These are phyloP conservation scores for Schizonepeta tenuifolia DNA, from an alignment of 257 asterid genomes.

Conservation along the genomic window DNA sequence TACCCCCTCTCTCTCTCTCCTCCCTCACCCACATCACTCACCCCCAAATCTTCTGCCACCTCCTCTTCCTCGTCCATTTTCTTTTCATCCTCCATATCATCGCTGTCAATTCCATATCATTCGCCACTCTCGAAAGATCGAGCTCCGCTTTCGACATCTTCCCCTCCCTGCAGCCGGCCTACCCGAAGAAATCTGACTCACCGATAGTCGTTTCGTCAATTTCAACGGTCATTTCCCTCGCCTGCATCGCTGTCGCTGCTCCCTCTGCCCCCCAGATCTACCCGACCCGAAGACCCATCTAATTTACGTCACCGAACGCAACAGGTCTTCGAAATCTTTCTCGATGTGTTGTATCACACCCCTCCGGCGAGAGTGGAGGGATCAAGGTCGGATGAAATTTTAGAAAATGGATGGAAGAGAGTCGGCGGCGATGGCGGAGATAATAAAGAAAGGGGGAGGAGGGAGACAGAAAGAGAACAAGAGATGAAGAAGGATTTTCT, in stretches of 20 bases:
- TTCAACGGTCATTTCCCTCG: slow-evolving; percentile 76
- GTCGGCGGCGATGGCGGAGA: too few species aligned
- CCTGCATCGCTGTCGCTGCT: slow-evolving; percentile 47
- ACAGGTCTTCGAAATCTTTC: slow-evolving; percentile 63
- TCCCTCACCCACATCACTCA: too few species aligned
- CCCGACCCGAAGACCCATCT: slow-evolving; percentile 38
- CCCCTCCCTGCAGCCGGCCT: slow-evolving; percentile 40
- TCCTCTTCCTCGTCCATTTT: slow-evolving; percentile 33
- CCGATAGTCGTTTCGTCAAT: slow-evolving; percentile 80
- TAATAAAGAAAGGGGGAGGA: too few species aligned
- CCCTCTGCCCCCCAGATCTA: slow-evolving; percentile 28
- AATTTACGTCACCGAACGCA: slow-evolving; percentile 78
- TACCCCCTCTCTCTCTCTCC: too few species aligned
- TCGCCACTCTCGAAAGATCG: slow-evolving; percentile 69
- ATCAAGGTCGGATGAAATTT: slow-evolving; percentile 49
- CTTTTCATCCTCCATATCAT: not conserved
- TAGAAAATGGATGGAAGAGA: too few species aligned
- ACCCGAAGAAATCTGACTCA: slow-evolving; percentile 56
- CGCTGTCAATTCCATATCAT: slow-evolving; percentile 51
- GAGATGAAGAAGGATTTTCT: too few species aligned
- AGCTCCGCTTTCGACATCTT: slow-evolving; percentile 77
- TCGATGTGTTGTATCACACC: slow-evolving; percentile 48
- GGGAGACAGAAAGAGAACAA: too few species aligned
- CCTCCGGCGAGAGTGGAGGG: not conserved
- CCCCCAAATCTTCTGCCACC: too few species aligned